A percentile compares a stretch with the other conserved stretches of the same genome.
phyloP scores from a whole-genome alignment of 2,329 filamentous ascomycete genomes.

The Exophiala sp. region DNA sequence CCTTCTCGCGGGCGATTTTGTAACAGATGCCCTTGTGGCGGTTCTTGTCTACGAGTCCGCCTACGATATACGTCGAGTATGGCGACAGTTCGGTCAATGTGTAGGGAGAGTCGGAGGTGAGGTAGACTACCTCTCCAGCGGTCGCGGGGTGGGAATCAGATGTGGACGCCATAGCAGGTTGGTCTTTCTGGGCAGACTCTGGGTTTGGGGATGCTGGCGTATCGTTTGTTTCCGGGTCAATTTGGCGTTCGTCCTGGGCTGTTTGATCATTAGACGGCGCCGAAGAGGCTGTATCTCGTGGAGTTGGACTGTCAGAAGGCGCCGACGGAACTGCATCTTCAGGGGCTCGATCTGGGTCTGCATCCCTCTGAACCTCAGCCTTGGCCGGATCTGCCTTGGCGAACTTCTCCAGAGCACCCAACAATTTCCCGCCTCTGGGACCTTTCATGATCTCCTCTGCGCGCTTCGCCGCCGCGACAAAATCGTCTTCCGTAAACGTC shows the following conservation, averaged over 20 bases:
- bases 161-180: neutral
- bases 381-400: neutral
- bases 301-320: neutral
- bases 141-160: neutral
- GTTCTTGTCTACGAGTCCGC: slow-evolving; percentile 92
- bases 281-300: neutral
- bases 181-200: neutral
- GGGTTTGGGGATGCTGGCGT: neutral
- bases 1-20: slow-evolving; percentile 62
- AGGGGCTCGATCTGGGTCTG: neutral
- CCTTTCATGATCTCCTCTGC: slow-evolving; percentile 64
- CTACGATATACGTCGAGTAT: slow-evolving; percentile 86
- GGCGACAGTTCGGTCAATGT: slow-evolving; percentile 77
- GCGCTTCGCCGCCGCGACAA: slow-evolving; percentile 59
- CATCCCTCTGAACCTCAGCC: neutral
- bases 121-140: slow-evolving; percentile 66
- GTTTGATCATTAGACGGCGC: neutral
- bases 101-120: slow-evolving; percentile 84
- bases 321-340: neutral
- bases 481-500: slow-evolving; percentile 66
- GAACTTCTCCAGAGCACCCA: slow-evolving; percentile 48
- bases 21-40: slow-evolving; percentile 93
- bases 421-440: slow-evolving; percentile 51
- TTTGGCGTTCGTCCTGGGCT: slow-evolving; percentile 4
- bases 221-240: neutral